phyloP scores from a whole-genome alignment of 768 basidiomycete species.

The Tricholoma bakamatsutake region DNA sequence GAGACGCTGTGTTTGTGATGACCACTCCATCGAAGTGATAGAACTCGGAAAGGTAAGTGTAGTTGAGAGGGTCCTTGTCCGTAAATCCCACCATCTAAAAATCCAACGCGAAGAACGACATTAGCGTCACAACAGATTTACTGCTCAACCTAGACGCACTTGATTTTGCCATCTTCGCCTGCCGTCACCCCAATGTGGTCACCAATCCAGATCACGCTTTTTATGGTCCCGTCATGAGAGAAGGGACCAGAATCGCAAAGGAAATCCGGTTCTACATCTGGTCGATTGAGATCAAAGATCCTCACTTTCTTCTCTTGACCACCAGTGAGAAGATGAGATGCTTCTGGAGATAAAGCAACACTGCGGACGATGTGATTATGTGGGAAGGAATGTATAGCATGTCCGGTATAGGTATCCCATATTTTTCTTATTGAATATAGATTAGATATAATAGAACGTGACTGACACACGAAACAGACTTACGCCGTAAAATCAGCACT shows the following conservation, averaged over 20 bases:
- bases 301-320: constrained; percentile 98
- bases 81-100: constrained; percentile 92
- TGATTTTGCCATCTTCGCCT: constrained; percentile 87
- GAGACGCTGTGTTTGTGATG: constrained; percentile 70
- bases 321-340: constrained; percentile 74
- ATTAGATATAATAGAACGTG: constrained; percentile 5
- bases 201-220: constrained; percentile 91
- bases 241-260: constrained; percentile 54
- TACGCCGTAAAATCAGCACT: constrained; percentile 98
- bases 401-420: constrained; percentile 92
- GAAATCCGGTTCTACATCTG: constrained; percentile 84
- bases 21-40: constrained; percentile 93
- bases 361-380: constrained; percentile 98
- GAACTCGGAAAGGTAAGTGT: constrained; percentile 68
- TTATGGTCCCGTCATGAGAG: constrained; percentile 85
- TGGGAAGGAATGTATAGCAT: constrained; percentile 88
- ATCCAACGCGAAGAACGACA: constrained; percentile 12
- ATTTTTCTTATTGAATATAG: constrained; percentile 60
- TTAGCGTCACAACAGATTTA: background rate
- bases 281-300: constrained; percentile 83
- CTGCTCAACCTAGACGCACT: constrained; percentile 41
- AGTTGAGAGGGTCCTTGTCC: constrained; percentile 68
- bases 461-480: constrained; percentile 24
- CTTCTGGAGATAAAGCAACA: constrained; percentile 75
- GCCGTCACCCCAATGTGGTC: constrained; percentile 85